A percentile compares a stretch with the other conserved stretches of the same genome.
These are phyloP conservation scores for Ceratocystis ficicola DNA, from an alignment of 2,329 filamentous ascomycete genomes.

Conservation along the genomic window DNA sequence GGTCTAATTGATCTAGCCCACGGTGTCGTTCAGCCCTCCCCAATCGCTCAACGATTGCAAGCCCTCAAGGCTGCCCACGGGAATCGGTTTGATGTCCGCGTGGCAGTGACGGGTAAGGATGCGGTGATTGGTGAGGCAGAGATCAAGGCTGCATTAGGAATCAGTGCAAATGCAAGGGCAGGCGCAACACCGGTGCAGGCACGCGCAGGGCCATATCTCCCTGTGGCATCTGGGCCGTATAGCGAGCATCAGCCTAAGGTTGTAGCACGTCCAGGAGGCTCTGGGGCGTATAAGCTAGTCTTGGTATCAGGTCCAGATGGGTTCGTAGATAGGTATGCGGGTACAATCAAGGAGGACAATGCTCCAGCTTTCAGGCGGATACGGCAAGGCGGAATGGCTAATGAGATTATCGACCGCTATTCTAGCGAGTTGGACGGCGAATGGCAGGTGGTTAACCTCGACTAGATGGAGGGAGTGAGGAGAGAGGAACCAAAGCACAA, in stretches of 20 bases:
- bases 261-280: slow-evolving; percentile 21
- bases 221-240: slow-evolving; percentile 25
- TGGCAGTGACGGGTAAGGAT: slow-evolving; percentile 73
- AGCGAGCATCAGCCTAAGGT: slow-evolving; percentile 21
- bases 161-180: slow-evolving; percentile 23
- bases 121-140: slow-evolving; percentile 47
- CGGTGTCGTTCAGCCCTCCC: slow-evolving; percentile 29
- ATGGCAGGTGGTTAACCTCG: slow-evolving; percentile 22
- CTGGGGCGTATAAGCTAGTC: slow-evolving; percentile 50
- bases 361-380: slow-evolving; percentile 20
- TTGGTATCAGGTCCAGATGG: slow-evolving; percentile 84
- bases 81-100: slow-evolving; percentile 50
- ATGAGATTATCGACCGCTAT: slow-evolving; percentile 19
- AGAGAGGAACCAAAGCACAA: background rate
- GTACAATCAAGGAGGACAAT: slow-evolving; percentile 30
- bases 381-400: slow-evolving; percentile 20
- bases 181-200: slow-evolving; percentile 26
- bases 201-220: slow-evolving; percentile 25
- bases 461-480: background rate
- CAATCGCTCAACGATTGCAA: slow-evolving; percentile 51
- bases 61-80: slow-evolving; percentile 47
- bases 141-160: slow-evolving; percentile 33
- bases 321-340: slow-evolving; percentile 70
- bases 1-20: slow-evolving; percentile 23
- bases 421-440: slow-evolving; percentile 5